phyloP scores from a whole-genome alignment of 2,329 filamentous ascomycete species.

The Aspergillus novofumigatus region DNA sequence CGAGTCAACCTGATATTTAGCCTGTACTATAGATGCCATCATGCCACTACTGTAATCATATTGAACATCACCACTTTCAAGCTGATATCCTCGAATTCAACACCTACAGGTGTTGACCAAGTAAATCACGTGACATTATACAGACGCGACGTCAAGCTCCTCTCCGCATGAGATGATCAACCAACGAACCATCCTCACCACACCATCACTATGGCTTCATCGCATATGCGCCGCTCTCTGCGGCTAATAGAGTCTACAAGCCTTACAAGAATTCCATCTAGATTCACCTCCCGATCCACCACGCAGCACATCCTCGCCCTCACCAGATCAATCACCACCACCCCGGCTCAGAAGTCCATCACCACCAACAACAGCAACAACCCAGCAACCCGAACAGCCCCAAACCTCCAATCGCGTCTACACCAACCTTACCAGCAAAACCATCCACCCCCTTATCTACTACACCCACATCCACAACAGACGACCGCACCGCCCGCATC shows the following conservation, averaged over 20 bases:
- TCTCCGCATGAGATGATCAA: constrained; percentile 1
- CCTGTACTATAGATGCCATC: constrained; percentile 1
- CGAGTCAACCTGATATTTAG: neutral
- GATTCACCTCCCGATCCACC: neutral
- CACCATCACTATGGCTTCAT: constrained; percentile 19
- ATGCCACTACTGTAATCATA: constrained; percentile 1
- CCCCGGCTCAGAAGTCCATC: neutral
- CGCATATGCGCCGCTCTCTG: constrained; percentile 17
- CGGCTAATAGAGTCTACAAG: constrained; percentile 12
- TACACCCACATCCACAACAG: constrained; percentile 9
- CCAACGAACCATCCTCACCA: neutral
- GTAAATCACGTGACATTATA: constrained; percentile 24
- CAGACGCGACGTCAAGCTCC: neutral
- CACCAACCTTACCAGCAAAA: constrained; percentile 6
- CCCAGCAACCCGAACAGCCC: constrained; percentile 3
- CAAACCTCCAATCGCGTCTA: constrained; percentile 14
- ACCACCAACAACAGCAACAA: constrained; percentile 6
- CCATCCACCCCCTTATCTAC: constrained; percentile 10
- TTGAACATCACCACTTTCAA: neutral
- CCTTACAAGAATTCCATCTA: neutral
- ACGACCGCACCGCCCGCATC: constrained; percentile 14
- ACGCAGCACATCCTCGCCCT: constrained; percentile 1
- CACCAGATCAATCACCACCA: constrained; percentile 9
- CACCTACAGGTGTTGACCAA: too few relatives aligned
- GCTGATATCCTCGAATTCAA: neutral